Conservation (phyloP, 352 stramenopile species). For the Phytophthora capsici region DNA sequence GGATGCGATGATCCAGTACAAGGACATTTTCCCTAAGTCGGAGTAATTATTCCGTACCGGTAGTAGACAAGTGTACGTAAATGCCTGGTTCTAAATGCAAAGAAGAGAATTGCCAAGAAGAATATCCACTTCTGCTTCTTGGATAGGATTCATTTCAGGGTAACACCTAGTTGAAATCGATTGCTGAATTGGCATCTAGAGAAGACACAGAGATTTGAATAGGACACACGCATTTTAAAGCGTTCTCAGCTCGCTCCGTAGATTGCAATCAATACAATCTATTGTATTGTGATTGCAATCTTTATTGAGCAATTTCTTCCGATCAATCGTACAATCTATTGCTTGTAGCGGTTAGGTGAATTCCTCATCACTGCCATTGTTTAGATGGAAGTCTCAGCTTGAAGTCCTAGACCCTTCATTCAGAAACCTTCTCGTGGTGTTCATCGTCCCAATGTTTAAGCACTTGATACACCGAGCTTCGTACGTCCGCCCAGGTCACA, state of each 20-base stretch:
- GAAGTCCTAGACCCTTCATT: slow-evolving; percentile 4
- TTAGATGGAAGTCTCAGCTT: slow-evolving; percentile 17
- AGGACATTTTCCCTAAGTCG: slow-evolving; percentile 27
- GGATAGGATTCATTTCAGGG: too few relatives aligned
- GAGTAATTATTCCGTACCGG: slow-evolving; percentile 7
- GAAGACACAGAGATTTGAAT: too few relatives aligned
- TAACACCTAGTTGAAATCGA: too few relatives aligned
- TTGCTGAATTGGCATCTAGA: too few relatives aligned
- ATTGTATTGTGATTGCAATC: too few relatives aligned
- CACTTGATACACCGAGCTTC: not conserved
- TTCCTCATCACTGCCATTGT: slow-evolving; percentile 10
- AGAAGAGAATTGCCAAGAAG: not conserved
- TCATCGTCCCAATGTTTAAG: not conserved
- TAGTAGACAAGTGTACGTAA: too few relatives aligned
- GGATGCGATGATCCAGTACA: slow-evolving; percentile 26
- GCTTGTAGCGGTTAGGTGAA: not conserved
- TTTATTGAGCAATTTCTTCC: too few relatives aligned
- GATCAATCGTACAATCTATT: too few relatives aligned
- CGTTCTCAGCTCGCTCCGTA: not conserved
- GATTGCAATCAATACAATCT: too few relatives aligned
- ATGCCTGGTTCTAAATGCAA: not conserved
- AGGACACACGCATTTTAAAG: too few relatives aligned
- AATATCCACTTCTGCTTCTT: too few relatives aligned
- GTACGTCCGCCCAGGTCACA: not conserved
- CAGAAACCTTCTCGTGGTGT: not conserved